These are phyloP conservation scores for Byssochlamys sp. DNA, from an alignment of 2,329 filamentous ascomycete genomes.

Conservation along the genomic window DNA sequence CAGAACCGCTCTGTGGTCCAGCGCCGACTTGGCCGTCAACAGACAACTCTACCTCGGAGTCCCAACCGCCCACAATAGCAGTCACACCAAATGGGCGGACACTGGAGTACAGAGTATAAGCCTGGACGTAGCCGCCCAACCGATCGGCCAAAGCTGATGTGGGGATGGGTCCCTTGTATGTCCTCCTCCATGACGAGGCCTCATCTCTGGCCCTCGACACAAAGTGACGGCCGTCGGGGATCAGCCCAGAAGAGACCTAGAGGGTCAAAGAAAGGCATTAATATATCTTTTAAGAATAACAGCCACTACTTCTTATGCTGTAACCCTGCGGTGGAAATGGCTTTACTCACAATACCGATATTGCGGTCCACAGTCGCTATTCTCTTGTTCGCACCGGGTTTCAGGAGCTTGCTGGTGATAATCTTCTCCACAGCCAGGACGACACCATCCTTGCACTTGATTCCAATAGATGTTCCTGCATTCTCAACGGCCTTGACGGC, in stretches of 20 bases:
- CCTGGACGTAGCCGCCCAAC: constrained; percentile 92
- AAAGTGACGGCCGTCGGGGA: constrained; percentile 92
- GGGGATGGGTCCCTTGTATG: constrained; percentile 90
- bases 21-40: constrained; percentile 85
- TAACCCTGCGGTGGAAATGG: background rate
- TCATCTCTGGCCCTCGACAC: constrained; percentile 90
- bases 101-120: constrained; percentile 92
- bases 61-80: constrained; percentile 85
- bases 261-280: background rate
- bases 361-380: constrained; percentile 92
- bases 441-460: constrained; percentile 93
- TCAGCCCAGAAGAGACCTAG: constrained; percentile 84
- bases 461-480: constrained; percentile 88
- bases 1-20: constrained; percentile 68
- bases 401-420: constrained; percentile 86
- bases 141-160: constrained; percentile 78
- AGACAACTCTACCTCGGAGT: constrained; percentile 72
- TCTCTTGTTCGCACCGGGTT: constrained; percentile 89
- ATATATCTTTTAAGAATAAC: background rate
- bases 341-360: constrained; percentile 68
- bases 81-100: constrained; percentile 96
- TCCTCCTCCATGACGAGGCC: constrained; percentile 77
- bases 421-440: constrained; percentile 96
- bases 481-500: constrained; percentile 98
- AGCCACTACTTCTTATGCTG: background rate